Evolutionary conservation across 1,284 basidiomycete species (phyloP), one percentile per base, ranked within the genome.

Genomic region (Cryptococcus sp.): DNA sequence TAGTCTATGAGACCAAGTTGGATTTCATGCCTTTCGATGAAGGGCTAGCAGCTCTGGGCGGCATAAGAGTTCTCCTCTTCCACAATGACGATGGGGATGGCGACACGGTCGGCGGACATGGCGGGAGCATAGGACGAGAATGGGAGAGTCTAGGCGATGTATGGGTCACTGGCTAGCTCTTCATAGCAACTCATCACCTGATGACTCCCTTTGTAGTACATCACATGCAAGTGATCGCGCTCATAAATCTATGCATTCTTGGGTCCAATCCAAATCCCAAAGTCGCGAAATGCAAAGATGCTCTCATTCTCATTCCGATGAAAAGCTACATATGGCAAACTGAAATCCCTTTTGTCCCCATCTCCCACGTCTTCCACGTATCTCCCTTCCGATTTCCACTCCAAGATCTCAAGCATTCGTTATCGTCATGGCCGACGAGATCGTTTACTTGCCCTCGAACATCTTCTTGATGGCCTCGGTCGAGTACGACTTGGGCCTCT

Each of bases 401-500:
- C 11, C 41, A 35, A 19, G 35, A n/a, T 35, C 25, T 27, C 19
- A 31, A 20, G 17, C 38, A n/a, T 53, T 20, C 40, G 5, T 53
- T 41, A 19, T 54, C 44, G 16, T 41, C 25, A 22, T 39, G 27
- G 16, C 3, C 40, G 22, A 20, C 51, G 47, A 46, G 23, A 47
- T 13, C 35, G 54, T 38, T 65, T 72, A 75, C 68, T 78, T 78
- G 66, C 66, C 65, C 56, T 70, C 70, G 66, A 77, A 78, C 74
- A 76, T 75, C 68, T 72, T 71, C 74, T 78, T 76, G 73, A 81
- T 77, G 54, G 68, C 72, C 47, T 72, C 80, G 66, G 80, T 80
- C 56, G 75, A 77, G 75, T 72, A 77, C 67, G 81, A 82, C 78
- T 80, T 80, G 67, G 78, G 78, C 61, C 78, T 69, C 69, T 79